Conservation (phyloP, 164 flowering plant genomes). For the Magnolia kwangsiensis region DNA sequence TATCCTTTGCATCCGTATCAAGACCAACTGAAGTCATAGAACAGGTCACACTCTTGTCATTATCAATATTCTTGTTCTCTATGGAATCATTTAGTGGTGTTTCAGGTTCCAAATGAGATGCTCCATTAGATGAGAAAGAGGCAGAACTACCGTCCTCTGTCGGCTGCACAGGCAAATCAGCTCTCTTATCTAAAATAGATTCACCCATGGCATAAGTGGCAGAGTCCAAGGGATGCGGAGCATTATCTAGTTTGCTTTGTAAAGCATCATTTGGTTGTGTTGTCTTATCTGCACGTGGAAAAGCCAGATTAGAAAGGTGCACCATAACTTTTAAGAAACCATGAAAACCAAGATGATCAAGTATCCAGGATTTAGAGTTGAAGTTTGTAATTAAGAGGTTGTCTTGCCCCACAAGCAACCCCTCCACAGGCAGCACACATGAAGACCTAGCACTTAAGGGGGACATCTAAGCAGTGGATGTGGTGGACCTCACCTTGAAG, state of each 20-base stretch:
- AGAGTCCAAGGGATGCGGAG: slow-evolving; percentile 9
- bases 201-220: neutral
- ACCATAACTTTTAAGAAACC: neutral
- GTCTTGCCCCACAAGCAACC: neutral
- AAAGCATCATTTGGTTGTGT: slow-evolving; percentile 6
- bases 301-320: neutral
- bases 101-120: slow-evolving; percentile 7
- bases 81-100: neutral
- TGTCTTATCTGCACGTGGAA: slow-evolving; percentile 16
- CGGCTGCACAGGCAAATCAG: slow-evolving; percentile 7
- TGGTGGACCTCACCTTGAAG: too few relatives aligned
- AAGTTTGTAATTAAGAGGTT: neutral
- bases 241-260: neutral
- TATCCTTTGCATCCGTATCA: slow-evolving; percentile 11
- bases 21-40: slow-evolving; percentile 3
- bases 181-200: slow-evolving; percentile 9
- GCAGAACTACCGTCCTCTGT: neutral
- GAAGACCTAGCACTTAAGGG: too few relatives aligned
- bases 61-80: slow-evolving; percentile 3
- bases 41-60: slow-evolving; percentile 3
- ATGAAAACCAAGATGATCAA: neutral
- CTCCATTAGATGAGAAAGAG: neutral
- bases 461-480: too few relatives aligned
- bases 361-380: neutral
- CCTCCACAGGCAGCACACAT: too few relatives aligned